Base-by-base conservation (phyloP, 768 basidiomycete genomes). In the Leucocoprinus birnbaumii region DNA sequence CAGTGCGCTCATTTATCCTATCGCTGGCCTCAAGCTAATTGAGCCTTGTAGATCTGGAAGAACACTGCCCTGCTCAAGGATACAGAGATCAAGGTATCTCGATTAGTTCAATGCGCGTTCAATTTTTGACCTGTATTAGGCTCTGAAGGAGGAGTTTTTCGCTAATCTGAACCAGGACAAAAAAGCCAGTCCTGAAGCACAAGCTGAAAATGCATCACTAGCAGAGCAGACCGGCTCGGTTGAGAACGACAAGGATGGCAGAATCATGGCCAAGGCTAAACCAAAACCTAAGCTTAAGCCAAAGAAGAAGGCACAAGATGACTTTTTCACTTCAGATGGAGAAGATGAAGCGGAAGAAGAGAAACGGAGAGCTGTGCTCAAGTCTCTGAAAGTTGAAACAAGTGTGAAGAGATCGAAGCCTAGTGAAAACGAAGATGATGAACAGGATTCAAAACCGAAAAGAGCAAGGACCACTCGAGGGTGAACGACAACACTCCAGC, bases 41-140 rank as follows among this genome's bases (percentile, higher is more conserved):
- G 14, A 31, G 2, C 42, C 34, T n/a, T n/a, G 56, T 3, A 89
- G 88, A 73, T 83, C 26, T 89, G 88, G 86, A 89, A 85, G 70
- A 84, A 81, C 61, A 70, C 74, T 7, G 73, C 77, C 24, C 65
- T 90, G 18, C 62, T 89, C 53, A 72, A 74, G 18, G 85, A 86
- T 16, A 63, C 77, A 42, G 84, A 89, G 65, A 79, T 80, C 57
- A 85, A 87, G 73, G 88, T 82, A 58, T 42, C 56, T 8, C 16
- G n/a, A 37, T 22, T 38, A 22, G 7, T 22, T 46, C 24, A 27
- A 44, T 25, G 27, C 56, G 27, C 35, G 24, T 24, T 5, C 19
- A 19, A 40, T 48, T 21, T 21, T 21, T 50, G 53, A 58, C 25
- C 21, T 27, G 8, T 7, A 22, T 1, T 60, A 90, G 87, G 79